Percentiles rank a stretch among this genome's conserved stretches.
Evolutionary conservation across 2,329 filamentous ascomycete species (phyloP).

Genomic region (Annulohypoxylon truncatum): DNA sequence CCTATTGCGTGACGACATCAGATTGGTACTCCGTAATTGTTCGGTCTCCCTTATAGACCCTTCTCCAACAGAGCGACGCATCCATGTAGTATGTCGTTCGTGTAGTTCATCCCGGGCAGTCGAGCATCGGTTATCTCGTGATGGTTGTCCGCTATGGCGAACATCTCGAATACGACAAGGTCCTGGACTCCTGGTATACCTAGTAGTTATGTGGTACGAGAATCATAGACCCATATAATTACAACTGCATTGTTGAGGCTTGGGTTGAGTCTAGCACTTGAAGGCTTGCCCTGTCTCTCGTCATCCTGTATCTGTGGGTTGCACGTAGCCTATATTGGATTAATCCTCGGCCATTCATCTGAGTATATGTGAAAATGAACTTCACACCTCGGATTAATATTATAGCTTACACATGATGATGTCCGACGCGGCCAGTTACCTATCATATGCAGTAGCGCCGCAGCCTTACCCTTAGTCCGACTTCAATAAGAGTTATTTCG

Average conservation of each 20-base stretch:
- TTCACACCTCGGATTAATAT: slow-evolving; percentile 38
- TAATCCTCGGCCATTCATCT: slow-evolving; percentile 35
- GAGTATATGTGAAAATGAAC: slow-evolving; percentile 36
- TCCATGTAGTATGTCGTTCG: slow-evolving; percentile 2
- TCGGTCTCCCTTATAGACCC: slow-evolving; percentile 12
- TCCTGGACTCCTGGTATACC: no score
- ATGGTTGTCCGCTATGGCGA: slow-evolving; percentile 38
- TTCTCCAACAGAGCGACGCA: slow-evolving; percentile 10
- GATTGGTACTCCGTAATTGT: slow-evolving; percentile 15
- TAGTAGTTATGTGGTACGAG: slow-evolving; percentile 18
- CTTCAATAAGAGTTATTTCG: slow-evolving; percentile 26
- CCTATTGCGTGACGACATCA: slow-evolving; percentile 34
- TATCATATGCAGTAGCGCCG: slow-evolving; percentile 39
- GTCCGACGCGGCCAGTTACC: slow-evolving; percentile 22
- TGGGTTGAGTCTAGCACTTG: slow-evolving; percentile 22
- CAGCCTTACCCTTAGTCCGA: slow-evolving; percentile 38
- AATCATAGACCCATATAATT: slow-evolving; percentile 24
- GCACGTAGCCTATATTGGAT: slow-evolving; percentile 34
- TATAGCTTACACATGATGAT: slow-evolving; percentile 39
- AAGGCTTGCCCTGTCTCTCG: slow-evolving; percentile 34
- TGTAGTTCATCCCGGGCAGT: slow-evolving; percentile 8
- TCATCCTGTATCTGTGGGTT: slow-evolving; percentile 33
- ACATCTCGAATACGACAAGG: slow-evolving; percentile 25
- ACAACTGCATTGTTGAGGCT: slow-evolving; percentile 18
- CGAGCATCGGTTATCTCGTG: slow-evolving; percentile 33